Base-by-base conservation (phyloP, 2,329 filamentous ascomycete genomes). In the Arthroderma sp. region DNA sequence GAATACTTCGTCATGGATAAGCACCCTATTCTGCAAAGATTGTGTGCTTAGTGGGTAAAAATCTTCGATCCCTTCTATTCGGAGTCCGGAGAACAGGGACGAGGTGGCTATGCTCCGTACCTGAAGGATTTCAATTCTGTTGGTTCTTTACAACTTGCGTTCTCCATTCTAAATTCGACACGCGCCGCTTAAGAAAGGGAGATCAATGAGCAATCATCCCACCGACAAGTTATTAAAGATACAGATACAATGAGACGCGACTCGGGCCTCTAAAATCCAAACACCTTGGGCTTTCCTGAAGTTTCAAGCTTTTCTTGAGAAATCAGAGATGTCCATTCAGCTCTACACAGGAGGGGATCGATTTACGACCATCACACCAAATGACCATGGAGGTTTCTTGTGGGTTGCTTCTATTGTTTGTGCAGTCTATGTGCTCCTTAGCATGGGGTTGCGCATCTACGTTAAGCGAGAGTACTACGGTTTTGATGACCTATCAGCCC, bases 391-490 rank as follows among this genome's bases (percentile, higher is more conserved):
- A 11, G 47, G 47, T 8, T 33, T 51, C 5, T 25, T 51, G 7
- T 51, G 47, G 47, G 47, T 51, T 33, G 47, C 47, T 51, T 51
- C 47, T 13, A 51, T 33, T 33, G 23, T 51, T 17, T 51, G 47
- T 19, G 47, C 47, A 7, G 33, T 51, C 25, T 51, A 51, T 4
- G 47, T 51, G 7, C 2, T 51, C 25, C 47, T 51, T 25, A 33
- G 47, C 28, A 33, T 51, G 23, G 47, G 47, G 4, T 25, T 51
- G 17, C 23, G 47, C n/a, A 25, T 25, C 6, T 33, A 51, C 25
- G 47, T 51, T 33, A 51, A 51, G 25, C 47, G 47, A 11, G 47
- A 51, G 25, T 51, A 33, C 15, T 51, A 51, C 15, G 47, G 47
- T 11, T 25, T 51, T 19, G 47, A 51, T 9, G 47, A 51, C 23